Base-by-base conservation (phyloP, 495 filamentous ascomycete genomes). In the Wilcoxina mikolae region DNA sequence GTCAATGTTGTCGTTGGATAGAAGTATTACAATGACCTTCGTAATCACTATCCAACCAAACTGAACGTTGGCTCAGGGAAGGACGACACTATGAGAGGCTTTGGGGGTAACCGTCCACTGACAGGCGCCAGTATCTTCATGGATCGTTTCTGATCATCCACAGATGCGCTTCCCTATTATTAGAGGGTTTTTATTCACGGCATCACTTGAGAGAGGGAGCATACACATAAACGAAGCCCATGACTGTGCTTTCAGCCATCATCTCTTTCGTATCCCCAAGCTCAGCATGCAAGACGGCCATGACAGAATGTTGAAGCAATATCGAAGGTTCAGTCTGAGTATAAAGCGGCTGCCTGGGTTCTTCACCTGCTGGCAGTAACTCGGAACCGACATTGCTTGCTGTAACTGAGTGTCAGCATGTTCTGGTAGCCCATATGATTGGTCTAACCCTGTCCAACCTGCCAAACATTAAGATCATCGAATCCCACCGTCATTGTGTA, bases 141-240 rank as follows among this genome's bases (percentile, higher is more conserved):
- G 66, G 82, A 83, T 52, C 80, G 79, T 69, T 84, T 85, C 51
- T 87, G 81, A 46, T 81, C 82, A 58, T 99, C 90, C 5, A 96
- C 88, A 47, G 61, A 64, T 52, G 62, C 57, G 35, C 62, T n/a
- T n/a, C n/a, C n/a, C n/a, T n/a, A n/a, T n/a, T n/a, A n/a, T n/a
- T 65, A 7, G 91, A 84, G 0, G 83, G 78, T 38, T 51, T 7
- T 2, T 38, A 3, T 20, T 58, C 15, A 24, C 17, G 18, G 20
- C 17, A 33, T 15, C 10, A 31, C 17, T n/a, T n/a, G 29, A 12
- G 24, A 4, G 23, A 25, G 33, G 20, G 26, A n/a, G 43, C 59
- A 22, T 56, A 66, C 28, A 99, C 81, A 64, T 93, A 94, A 33
- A 95, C 76, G 68, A 93, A 96, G 4, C 91, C 91, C 74, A 93